These are phyloP conservation scores for Kokia cookei DNA, from an alignment of 441 rosid species.

Conservation along the genomic window DNA sequence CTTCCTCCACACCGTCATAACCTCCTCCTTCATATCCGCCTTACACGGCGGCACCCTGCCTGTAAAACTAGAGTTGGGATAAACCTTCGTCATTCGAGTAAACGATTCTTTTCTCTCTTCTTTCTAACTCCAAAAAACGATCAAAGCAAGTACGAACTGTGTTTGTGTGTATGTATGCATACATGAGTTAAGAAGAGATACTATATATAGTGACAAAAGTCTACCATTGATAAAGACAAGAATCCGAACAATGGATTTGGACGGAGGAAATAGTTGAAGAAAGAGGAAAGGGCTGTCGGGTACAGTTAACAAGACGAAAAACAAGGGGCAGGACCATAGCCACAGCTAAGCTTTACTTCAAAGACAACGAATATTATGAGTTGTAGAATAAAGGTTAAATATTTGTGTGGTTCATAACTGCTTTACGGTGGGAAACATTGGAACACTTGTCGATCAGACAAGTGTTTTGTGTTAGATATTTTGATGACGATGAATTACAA, in stretches of 20 bases:
- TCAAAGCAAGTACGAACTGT: no score
- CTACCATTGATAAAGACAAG: no score
- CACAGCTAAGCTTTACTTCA: not conserved
- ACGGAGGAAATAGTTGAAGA: no score
- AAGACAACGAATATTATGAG: not conserved
- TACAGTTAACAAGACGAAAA: not conserved
- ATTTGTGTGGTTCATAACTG: not conserved
- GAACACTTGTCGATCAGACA: not conserved
- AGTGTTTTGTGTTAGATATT: not conserved
- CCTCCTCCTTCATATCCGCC: slow-evolving; percentile 16
- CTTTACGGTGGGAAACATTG: not conserved
- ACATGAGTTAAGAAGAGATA: not conserved
- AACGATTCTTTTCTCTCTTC: not conserved
- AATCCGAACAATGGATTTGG: no score
- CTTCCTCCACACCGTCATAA: slow-evolving; percentile 87
- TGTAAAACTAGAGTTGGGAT: slow-evolving; percentile 37
- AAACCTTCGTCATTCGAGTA: slow-evolving; percentile 50
- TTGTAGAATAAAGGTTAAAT: not conserved
- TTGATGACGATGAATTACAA: not conserved
- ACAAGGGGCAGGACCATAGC: not conserved
- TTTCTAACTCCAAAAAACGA: not conserved
- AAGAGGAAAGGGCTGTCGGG: no score
- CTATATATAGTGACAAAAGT: no score
- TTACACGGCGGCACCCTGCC: not conserved
- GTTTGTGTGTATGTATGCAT: not conserved